Percentiles rank a stretch among this genome's conserved stretches.
Evolutionary conservation across 805 yeast genomes (phyloP).

Genomic region (Myxozyma sirexii): DNA sequence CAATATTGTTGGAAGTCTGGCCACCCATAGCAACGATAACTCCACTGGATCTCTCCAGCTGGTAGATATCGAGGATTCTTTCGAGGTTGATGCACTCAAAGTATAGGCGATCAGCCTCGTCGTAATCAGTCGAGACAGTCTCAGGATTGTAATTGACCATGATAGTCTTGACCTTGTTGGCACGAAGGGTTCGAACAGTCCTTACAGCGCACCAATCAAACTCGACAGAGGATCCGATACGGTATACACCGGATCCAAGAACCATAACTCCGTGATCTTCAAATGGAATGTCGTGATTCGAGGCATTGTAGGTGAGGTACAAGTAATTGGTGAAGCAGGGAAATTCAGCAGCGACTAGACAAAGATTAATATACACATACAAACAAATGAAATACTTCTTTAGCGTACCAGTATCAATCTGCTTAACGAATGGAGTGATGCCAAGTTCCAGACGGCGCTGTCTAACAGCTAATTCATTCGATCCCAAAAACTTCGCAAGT

Average conservation of each 20-base stretch:
- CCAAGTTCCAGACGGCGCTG: conserved; percentile 85
- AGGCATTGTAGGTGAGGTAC: conserved; percentile 93
- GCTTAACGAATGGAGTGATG: conserved; percentile 88
- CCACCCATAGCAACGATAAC: conserved; percentile 98
- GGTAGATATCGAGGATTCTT: conserved; percentile 92
- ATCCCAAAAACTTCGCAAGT: conserved; percentile 82
- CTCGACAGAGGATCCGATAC: conserved; percentile 98
- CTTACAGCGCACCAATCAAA: conserved; percentile 99
- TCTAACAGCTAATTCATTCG: conserved; percentile 92
- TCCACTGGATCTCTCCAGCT: conserved; percentile 85
- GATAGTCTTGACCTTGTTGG: conserved; percentile 82
- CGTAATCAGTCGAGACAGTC: conserved; percentile 98
- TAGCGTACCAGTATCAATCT: conserved; percentile 78
- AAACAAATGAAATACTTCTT: too few relatives aligned
- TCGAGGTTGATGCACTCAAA: conserved; percentile 94
- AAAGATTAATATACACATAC: too few relatives aligned
- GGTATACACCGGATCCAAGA: conserved; percentile 96
- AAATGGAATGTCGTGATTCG: conserved; percentile 80
- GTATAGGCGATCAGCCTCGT: conserved; percentile 95
- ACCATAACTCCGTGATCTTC: conserved; percentile 95
- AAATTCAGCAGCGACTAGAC: conserved; percentile 85
- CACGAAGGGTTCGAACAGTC: conserved; percentile 90
- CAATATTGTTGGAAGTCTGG: conserved; percentile 96
- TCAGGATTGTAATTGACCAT: conserved; percentile 99
- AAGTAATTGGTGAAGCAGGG: conserved; percentile 95